phyloP scores from a whole-genome alignment of 2,329 filamentous ascomycete genomes.

The Thermomyces lanuginosus region DNA sequence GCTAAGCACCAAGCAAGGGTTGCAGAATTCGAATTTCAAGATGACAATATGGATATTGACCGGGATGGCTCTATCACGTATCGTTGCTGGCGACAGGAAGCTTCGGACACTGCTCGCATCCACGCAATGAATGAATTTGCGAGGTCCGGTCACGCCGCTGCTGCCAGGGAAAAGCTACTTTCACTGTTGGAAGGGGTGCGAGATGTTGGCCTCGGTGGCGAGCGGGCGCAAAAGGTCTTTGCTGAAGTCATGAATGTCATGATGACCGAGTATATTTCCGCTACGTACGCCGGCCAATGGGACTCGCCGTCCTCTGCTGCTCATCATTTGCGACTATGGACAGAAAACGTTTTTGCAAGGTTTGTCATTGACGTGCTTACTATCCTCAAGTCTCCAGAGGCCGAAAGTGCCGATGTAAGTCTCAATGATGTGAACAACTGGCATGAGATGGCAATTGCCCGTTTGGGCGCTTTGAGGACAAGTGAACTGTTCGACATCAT shows the following conservation, averaged over 20 bases:
- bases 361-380: conserved; percentile 34
- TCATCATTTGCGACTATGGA: conserved; percentile 38
- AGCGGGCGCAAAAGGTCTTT: conserved; percentile 39
- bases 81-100: conserved; percentile 19
- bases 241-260: conserved; percentile 42
- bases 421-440: conserved; percentile 35
- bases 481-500: conserved; percentile 46
- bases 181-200: conserved; percentile 31
- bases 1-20: conserved; percentile 11
- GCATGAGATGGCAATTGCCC: conserved; percentile 38
- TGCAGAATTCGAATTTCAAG: conserved; percentile 4
- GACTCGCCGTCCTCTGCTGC: conserved; percentile 32
- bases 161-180: conserved; percentile 20
- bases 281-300: conserved; percentile 44
- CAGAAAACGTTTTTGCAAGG: conserved; percentile 38
- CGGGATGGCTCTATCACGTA: conserved; percentile 21
- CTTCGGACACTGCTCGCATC: conserved; percentile 12
- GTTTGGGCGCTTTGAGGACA: conserved; percentile 39
- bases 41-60: conserved; percentile 25
- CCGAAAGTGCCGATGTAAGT: conserved; percentile 14
- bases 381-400: conserved; percentile 18
- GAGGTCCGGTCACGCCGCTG: no score
- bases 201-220: conserved; percentile 39
- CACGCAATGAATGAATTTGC: conserved; percentile 20
- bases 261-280: conserved; percentile 39